Evolutionary conservation across 1,284 basidiomycete species (phyloP), one percentile per base, ranked within the genome.

Genomic region (Pseudozyma sp.): DNA sequence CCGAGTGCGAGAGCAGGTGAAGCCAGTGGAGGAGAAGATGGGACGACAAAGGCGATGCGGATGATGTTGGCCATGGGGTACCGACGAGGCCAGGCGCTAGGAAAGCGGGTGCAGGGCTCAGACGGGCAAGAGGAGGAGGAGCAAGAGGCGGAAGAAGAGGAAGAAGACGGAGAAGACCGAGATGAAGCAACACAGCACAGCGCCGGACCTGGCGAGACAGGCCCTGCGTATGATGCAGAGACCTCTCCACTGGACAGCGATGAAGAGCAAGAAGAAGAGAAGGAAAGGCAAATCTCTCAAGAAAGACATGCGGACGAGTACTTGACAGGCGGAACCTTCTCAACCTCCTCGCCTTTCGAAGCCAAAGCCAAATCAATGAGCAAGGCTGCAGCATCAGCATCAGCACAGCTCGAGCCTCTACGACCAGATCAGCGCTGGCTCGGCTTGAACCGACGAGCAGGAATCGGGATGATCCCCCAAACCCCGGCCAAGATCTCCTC

Each of bases 61-160:
- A 80, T 80, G 75, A 80, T 80, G 78, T 55, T 66, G 4, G 75
- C 75, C 11, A 80, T 80, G 78, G 78, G 78, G 0, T 80, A 76
- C 49, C 39, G 67, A 24, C 49, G 62, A 0, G 75, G 69, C 7
- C 49, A 68, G 37, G 60, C 67, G 29, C 57, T 79, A 0, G 77
- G 77, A 1, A 61, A 29, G 40, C 55, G 59, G n/a, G 60, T 53
- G 48, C 44, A 44, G 30, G 40, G 19, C 8, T 17, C 53, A 7
- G 13, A 14, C 4, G 44, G 29, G 14, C 14, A 17, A 6, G 11
- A 35, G 5, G 47, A 31, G 4, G 57, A 56, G 31, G 37, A 19
- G 7, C 54, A 54, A 45, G 62, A 31, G 5, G 50, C 56, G 9
- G 52, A 68, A n/a, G 58, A 73, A 17, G 68, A 63, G 6, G 60